Conservation (phyloP, 1,284 basidiomycete species). For the Moesziomyces parantarcticus region DNA sequence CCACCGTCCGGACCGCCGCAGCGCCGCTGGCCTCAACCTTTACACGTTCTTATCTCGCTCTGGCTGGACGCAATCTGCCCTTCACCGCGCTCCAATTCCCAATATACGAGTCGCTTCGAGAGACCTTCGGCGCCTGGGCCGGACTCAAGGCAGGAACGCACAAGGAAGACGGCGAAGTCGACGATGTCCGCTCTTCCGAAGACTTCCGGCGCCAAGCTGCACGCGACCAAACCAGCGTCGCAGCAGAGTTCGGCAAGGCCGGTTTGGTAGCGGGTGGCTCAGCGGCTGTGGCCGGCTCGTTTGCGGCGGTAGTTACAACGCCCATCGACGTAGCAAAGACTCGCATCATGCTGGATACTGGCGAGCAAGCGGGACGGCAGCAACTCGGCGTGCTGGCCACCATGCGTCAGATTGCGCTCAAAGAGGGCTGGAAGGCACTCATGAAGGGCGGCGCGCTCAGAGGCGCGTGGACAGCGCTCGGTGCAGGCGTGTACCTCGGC, state of each 20-base stretch:
- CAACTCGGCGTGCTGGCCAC: slow-evolving; percentile 42
- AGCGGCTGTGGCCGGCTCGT: slow-evolving; percentile 48
- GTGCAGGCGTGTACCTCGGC: slow-evolving; percentile 61
- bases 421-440: slow-evolving; percentile 51
- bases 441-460: slow-evolving; percentile 55
- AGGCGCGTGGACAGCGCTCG: slow-evolving; percentile 58
- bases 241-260: slow-evolving; percentile 39
- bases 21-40: slow-evolving; percentile 32
- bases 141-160: slow-evolving; percentile 47
- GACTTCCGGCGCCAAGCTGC: slow-evolving; percentile 21
- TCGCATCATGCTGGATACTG: slow-evolving; percentile 51
- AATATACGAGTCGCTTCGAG: slow-evolving; percentile 56
- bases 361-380: slow-evolving; percentile 4
- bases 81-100: slow-evolving; percentile 64
- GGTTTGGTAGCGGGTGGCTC: slow-evolving; percentile 51
- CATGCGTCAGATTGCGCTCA: slow-evolving; percentile 33
- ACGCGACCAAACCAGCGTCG: slow-evolving; percentile 21
- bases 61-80: slow-evolving; percentile 60
- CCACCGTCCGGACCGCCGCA: slow-evolving; percentile 2
- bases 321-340: slow-evolving; percentile 61
- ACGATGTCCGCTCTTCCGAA: slow-evolving; percentile 41
- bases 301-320: slow-evolving; percentile 50
- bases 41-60: slow-evolving; percentile 51
- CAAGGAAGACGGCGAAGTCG: slow-evolving; percentile 40
- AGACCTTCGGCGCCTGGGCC: slow-evolving; percentile 28